A percentile compares a stretch with the other conserved stretches of the same genome.
phyloP scores from a whole-genome alignment of 2,329 filamentous ascomycete species.

The Incumbomyces delicatus region DNA sequence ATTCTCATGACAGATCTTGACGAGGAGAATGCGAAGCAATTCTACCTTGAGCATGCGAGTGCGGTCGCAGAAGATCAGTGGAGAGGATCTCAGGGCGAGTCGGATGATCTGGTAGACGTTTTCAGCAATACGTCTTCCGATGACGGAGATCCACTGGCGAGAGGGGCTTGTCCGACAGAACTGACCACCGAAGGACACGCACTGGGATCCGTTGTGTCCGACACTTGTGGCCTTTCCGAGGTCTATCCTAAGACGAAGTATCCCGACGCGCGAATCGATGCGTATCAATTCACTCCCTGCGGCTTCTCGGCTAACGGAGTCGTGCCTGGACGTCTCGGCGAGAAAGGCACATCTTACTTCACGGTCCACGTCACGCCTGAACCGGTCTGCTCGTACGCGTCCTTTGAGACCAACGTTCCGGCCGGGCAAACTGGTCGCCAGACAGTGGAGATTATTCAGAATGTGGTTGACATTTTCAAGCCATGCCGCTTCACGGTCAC shows the following conservation, averaged over 20 bases:
- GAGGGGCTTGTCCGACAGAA: slow-evolving; percentile 57
- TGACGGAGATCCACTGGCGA: slow-evolving; percentile 47
- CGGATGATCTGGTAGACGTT: slow-evolving; percentile 55
- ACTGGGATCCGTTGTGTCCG: slow-evolving; percentile 82
- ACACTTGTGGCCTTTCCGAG: slow-evolving; percentile 76
- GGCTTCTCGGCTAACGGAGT: slow-evolving; percentile 97
- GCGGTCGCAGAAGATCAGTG: slow-evolving; percentile 76
- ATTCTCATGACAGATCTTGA: slow-evolving; percentile 61
- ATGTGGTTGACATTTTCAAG: slow-evolving; percentile 92
- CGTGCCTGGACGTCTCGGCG: slow-evolving; percentile 61
- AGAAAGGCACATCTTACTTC: slow-evolving; percentile 72
- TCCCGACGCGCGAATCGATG: slow-evolving; percentile 85
- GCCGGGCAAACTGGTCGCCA: slow-evolving; percentile 77
- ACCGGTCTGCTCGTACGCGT: slow-evolving; percentile 92
- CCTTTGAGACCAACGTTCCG: slow-evolving; percentile 96
- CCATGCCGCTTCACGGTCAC: slow-evolving; percentile 97
- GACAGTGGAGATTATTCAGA: slow-evolving; percentile 82
- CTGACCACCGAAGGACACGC: slow-evolving; percentile 89
- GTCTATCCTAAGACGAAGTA: slow-evolving; percentile 82
- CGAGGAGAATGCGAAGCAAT: slow-evolving; percentile 55
- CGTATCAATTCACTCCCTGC: slow-evolving; percentile 92
- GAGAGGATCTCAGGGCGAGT: slow-evolving; percentile 59
- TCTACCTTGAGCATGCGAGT: slow-evolving; percentile 72
- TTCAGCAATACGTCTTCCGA: slow-evolving; percentile 66
- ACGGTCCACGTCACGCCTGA: slow-evolving; percentile 97